A percentile compares a stretch with the other conserved stretches of the same genome.
These are phyloP conservation scores for Coemansia sp. DNA, from an alignment of 192 early-diverging fungal species.

Conservation along the genomic window DNA sequence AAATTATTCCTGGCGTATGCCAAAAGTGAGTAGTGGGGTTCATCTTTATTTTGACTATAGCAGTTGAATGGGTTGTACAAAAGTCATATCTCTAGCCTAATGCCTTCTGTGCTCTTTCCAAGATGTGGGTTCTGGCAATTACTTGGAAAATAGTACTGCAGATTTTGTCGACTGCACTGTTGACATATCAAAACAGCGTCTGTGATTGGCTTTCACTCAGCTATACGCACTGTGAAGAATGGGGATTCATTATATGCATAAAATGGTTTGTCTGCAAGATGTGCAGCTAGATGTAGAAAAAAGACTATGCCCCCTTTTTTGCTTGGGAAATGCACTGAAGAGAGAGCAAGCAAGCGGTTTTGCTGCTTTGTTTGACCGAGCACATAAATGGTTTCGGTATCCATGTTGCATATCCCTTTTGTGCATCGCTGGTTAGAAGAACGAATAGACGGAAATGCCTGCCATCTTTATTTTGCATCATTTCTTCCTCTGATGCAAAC, in stretches of 20 bases:
- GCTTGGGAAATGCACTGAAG: background rate
- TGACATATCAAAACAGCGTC: background rate
- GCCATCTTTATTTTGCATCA: no score
- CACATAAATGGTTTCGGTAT: background rate
- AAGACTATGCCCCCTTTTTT: background rate
- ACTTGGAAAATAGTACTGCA: no score
- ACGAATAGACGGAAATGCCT: background rate
- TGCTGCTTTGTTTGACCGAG: background rate
- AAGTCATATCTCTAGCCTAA: no score
- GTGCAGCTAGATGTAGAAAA: background rate
- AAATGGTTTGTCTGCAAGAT: background rate
- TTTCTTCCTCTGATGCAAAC: background rate
- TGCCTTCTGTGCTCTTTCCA: no score
- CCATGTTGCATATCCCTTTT: background rate
- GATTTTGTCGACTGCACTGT: background rate
- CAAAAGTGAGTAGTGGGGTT: no score
- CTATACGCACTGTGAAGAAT: background rate
- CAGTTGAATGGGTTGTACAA: no score
- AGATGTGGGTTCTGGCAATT: no score
- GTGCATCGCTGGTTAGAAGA: background rate
- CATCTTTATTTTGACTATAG: no score
- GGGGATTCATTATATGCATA: background rate
- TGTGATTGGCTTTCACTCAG: background rate
- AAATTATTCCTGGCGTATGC: no score
- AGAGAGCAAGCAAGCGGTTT: no score